Evolutionary conservation across 805 yeast species (phyloP).

Genomic region (Sugiyamaella boreocaroliniensis): DNA sequence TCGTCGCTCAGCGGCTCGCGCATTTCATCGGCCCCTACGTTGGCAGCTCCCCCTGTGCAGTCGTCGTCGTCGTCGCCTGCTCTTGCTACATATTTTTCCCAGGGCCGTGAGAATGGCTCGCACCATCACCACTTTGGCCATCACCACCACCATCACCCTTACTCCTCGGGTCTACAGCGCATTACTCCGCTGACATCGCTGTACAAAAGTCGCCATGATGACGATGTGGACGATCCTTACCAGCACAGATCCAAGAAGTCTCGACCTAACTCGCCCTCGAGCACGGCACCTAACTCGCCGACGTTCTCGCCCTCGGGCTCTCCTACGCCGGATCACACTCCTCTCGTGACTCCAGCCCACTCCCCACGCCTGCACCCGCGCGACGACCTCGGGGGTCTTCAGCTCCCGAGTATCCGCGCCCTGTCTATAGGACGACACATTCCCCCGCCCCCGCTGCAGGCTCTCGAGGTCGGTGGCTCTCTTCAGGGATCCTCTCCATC

Average conservation of each 20-base stretch:
- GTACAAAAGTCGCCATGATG: constrained; percentile 20
- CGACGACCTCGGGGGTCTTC: constrained; percentile 28
- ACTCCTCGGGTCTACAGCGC: constrained; percentile 21
- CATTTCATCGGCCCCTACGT: constrained; percentile 11
- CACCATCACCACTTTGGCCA: constrained; percentile 20
- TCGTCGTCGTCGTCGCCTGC: constrained; percentile 20
- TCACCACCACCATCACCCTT: constrained; percentile 20
- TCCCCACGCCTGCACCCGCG: constrained; percentile 39
- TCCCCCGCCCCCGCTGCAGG: constrained; percentile 22
- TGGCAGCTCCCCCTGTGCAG: constrained; percentile 6
- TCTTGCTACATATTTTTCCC: constrained; percentile 21
- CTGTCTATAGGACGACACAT: constrained; percentile 21
- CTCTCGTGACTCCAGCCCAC: constrained; percentile 40
- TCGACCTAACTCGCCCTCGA: constrained; percentile 37
- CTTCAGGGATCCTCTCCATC: background rate
- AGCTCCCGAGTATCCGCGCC: constrained; percentile 34
- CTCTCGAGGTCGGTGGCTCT: constrained; percentile 19
- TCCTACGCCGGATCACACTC: constrained; percentile 39
- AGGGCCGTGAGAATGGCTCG: constrained; percentile 8
- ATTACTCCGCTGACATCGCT: constrained; percentile 27
- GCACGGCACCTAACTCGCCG: constrained; percentile 40
- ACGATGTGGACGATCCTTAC: constrained; percentile 22
- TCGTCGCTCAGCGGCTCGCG: background rate
- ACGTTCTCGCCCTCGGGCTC: constrained; percentile 32
- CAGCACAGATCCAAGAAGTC: constrained; percentile 32